These are phyloP conservation scores for Metarhizium robertsii DNA, from an alignment of 2,329 filamentous ascomycete species.

Conservation along the genomic window DNA sequence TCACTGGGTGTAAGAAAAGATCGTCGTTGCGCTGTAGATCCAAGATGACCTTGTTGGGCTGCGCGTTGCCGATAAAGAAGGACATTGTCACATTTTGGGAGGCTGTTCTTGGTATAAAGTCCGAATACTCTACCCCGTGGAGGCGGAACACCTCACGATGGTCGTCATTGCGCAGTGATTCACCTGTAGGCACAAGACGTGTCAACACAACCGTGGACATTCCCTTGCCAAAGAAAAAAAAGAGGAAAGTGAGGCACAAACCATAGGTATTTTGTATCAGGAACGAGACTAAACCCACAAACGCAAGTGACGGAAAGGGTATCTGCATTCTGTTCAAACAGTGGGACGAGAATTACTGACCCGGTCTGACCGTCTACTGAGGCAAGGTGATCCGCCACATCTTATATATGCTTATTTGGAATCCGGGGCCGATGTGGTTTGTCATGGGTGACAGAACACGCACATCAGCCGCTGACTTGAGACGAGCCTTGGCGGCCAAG, in stretches of 20 bases:
- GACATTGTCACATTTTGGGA: background rate
- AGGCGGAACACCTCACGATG: constrained; percentile 1
- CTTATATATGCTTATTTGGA: background rate
- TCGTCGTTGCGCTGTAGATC: constrained; percentile 7
- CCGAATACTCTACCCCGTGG: background rate
- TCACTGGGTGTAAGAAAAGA: constrained; percentile 5
- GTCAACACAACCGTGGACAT: background rate
- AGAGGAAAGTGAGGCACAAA: background rate
- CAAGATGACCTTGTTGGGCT: background rate
- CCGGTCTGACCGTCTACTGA: background rate
- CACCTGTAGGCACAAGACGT: background rate
- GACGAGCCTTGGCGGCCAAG: background rate
- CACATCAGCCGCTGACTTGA: background rate
- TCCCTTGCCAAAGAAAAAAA: background rate
- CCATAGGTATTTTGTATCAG: background rate
- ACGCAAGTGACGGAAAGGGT: background rate
- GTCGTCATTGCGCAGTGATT: background rate
- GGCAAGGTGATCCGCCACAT: background rate
- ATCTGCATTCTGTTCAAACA: background rate
- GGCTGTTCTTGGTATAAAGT: background rate
- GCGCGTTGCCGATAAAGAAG: background rate
- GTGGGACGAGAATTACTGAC: background rate
- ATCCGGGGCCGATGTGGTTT: background rate
- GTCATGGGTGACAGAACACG: background rate
- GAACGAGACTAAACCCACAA: background rate